Conservation (phyloP, 192 early-diverging fungal genomes). For the Gamsiella multidivaricata region DNA sequence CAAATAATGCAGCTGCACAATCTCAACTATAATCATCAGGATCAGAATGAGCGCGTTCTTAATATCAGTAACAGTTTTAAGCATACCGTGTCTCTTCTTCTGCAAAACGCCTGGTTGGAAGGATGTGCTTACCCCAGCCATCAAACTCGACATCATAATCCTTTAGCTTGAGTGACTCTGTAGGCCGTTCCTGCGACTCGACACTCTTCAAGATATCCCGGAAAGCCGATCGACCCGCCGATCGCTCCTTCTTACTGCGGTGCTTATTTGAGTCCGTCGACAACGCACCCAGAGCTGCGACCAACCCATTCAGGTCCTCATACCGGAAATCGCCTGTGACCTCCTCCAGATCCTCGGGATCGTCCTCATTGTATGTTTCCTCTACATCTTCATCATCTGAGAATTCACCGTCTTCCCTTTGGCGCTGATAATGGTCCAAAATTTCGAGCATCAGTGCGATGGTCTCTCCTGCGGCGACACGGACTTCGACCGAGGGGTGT, state of each 20-base stretch:
- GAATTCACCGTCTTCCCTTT: slow-evolving; percentile 31
- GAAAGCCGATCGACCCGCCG: slow-evolving; percentile 69
- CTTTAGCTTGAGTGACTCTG: slow-evolving; percentile 62
- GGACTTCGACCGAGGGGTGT: slow-evolving; percentile 66
- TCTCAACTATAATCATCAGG: slow-evolving; percentile 28
- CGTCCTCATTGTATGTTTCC: slow-evolving; percentile 55
- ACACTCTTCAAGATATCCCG: slow-evolving; percentile 74
- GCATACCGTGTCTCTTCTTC: no score
- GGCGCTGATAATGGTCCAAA: slow-evolving; percentile 47
- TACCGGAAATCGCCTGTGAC: slow-evolving; percentile 54
- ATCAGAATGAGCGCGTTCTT: no score
- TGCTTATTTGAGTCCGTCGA: slow-evolving; percentile 68
- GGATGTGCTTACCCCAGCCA: slow-evolving; percentile 70
- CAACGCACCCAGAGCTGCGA: slow-evolving; percentile 64
- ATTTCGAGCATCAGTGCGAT: slow-evolving; percentile 78
- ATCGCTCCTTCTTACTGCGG: slow-evolving; percentile 66
- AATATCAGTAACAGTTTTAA: no score
- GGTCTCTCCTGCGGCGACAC: slow-evolving; percentile 78
- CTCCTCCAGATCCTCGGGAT: slow-evolving; percentile 53
- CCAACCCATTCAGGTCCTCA: slow-evolving; percentile 67
- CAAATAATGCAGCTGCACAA: slow-evolving; percentile 40
- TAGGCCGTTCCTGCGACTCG: slow-evolving; percentile 63
- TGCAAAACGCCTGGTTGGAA: no score
- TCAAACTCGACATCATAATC: slow-evolving; percentile 62
- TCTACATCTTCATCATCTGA: slow-evolving; percentile 36